Evolutionary conservation across 257 asterid species (phyloP).

Genomic region (Solanum appendiculatum): DNA sequence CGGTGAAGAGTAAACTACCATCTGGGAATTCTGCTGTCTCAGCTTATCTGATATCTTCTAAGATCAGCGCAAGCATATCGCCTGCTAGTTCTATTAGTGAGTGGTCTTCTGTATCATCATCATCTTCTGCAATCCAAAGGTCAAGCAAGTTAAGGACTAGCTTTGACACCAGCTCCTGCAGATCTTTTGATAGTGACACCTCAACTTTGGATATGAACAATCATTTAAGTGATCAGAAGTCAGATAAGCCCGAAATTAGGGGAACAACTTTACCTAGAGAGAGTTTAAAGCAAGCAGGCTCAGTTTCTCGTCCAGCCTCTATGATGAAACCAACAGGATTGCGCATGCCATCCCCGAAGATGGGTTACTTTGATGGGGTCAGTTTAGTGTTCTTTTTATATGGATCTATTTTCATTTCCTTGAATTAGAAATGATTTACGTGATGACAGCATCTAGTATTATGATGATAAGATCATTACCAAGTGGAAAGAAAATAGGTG

Average conservation of each 20-base stretch:
- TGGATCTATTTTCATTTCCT: neutral
- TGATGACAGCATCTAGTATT: neutral
- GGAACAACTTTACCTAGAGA: constrained; percentile 19
- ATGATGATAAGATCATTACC: neutral
- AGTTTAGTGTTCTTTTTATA: constrained; percentile 20
- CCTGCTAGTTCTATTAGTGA: constrained; percentile 95
- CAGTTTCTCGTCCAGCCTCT: constrained; percentile 36
- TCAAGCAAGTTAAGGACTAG: constrained; percentile 52
- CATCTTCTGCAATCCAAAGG: constrained; percentile 51
- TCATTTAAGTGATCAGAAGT: constrained; percentile 22
- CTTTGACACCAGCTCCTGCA: constrained; percentile 46
- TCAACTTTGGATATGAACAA: constrained; percentile 17
- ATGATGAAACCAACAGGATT: constrained; percentile 62
- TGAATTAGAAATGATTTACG: neutral
- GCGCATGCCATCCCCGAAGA: constrained; percentile 87
- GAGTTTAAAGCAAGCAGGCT: constrained; percentile 27
- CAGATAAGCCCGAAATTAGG: constrained; percentile 20
- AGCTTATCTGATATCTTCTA: constrained; percentile 39
- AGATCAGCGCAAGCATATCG: constrained; percentile 52
- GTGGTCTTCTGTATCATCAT: constrained; percentile 86
- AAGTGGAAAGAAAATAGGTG: neutral
- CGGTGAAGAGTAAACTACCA: constrained; percentile 29
- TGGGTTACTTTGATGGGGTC: constrained; percentile 97
- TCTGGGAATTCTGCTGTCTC: constrained; percentile 41
- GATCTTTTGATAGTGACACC: constrained; percentile 31